phyloP scores from a whole-genome alignment of 345 rosid genomes.

The Boechera divaricarpa region DNA sequence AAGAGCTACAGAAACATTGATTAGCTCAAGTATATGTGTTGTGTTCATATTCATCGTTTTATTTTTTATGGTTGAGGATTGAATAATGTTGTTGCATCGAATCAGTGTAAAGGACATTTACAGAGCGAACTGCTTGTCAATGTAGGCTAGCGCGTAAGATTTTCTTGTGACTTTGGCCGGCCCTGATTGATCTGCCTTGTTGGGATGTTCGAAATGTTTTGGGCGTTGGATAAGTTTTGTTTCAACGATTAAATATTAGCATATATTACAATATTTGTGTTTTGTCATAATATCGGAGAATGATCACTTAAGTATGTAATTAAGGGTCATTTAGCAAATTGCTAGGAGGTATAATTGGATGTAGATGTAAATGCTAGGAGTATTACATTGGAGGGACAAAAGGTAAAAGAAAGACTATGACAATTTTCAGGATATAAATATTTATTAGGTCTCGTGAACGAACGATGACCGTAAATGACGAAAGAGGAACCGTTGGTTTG shows the following conservation, averaged over 20 bases:
- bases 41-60: slow-evolving; percentile 11
- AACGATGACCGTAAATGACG: slow-evolving; percentile 23
- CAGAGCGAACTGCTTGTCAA: slow-evolving; percentile 11
- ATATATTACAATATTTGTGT: no score
- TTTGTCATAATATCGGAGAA: neutral
- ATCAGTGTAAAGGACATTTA: slow-evolving; percentile 8
- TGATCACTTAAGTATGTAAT: neutral
- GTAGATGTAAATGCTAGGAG: neutral
- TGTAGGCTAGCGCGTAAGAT: neutral
- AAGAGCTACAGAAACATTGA: slow-evolving; percentile 34
- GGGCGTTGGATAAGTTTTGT: neutral
- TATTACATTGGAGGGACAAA: neutral
- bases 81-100: slow-evolving; percentile 12
- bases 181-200: neutral
- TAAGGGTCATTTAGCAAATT: neutral
- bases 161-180: neutral
- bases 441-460: slow-evolving; percentile 29
- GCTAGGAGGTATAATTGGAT: neutral
- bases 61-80: neutral
- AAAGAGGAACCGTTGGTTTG: slow-evolving; percentile 23
- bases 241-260: neutral
- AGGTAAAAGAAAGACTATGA: slow-evolving; percentile 15
- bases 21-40: slow-evolving; percentile 30
- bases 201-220: neutral
- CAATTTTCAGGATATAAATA: neutral